Percentiles rank a stretch among this genome's conserved stretches.
phyloP scores from a whole-genome alignment of 2,329 filamentous ascomycete genomes.

The Calonectria pseudoreteaudii region DNA sequence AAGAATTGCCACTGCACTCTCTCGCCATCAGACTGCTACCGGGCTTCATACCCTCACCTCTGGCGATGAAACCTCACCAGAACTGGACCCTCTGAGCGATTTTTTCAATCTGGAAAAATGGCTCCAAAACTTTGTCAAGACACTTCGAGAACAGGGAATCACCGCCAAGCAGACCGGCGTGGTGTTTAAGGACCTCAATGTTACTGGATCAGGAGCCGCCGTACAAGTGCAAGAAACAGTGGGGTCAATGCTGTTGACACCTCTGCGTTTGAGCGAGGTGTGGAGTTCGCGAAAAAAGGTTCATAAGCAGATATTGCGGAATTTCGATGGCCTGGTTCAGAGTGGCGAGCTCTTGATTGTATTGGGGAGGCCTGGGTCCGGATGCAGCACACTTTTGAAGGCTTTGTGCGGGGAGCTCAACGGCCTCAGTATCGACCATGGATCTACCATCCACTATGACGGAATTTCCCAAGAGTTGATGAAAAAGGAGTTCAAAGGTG shows the following conservation, averaged over 20 bases:
- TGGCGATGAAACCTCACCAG: slow-evolving; percentile 45
- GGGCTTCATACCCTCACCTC: slow-evolving; percentile 32
- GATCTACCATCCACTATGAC: slow-evolving; percentile 70
- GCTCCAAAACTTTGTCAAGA: slow-evolving; percentile 52
- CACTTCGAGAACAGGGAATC: slow-evolving; percentile 67
- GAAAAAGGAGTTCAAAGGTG: slow-evolving; percentile 71
- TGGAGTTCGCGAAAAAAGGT: slow-evolving; percentile 59
- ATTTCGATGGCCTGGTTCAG: slow-evolving; percentile 73
- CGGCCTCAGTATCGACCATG: slow-evolving; percentile 64
- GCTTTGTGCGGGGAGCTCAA: slow-evolving; percentile 70
- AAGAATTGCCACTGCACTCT: slow-evolving; percentile 54
- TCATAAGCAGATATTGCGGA: slow-evolving; percentile 70
- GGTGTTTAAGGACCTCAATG: slow-evolving; percentile 73
- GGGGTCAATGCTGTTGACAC: slow-evolving; percentile 67
- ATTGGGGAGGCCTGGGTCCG: slow-evolving; percentile 73
- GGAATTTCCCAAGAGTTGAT: slow-evolving; percentile 67
- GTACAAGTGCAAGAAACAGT: slow-evolving; percentile 78
- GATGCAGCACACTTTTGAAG: slow-evolving; percentile 74
- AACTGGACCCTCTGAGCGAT: slow-evolving; percentile 51
- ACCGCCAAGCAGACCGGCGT: slow-evolving; percentile 67
- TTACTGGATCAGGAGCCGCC: slow-evolving; percentile 74
- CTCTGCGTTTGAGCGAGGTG: slow-evolving; percentile 67
- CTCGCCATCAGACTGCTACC: slow-evolving; percentile 43
- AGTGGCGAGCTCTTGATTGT: slow-evolving; percentile 77
- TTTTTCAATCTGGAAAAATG: slow-evolving; percentile 57